A percentile compares a stretch with the other conserved stretches of the same genome.
These are phyloP conservation scores for Cryomyces minteri DNA, from an alignment of 495 filamentous ascomycete species.

Conservation along the genomic window DNA sequence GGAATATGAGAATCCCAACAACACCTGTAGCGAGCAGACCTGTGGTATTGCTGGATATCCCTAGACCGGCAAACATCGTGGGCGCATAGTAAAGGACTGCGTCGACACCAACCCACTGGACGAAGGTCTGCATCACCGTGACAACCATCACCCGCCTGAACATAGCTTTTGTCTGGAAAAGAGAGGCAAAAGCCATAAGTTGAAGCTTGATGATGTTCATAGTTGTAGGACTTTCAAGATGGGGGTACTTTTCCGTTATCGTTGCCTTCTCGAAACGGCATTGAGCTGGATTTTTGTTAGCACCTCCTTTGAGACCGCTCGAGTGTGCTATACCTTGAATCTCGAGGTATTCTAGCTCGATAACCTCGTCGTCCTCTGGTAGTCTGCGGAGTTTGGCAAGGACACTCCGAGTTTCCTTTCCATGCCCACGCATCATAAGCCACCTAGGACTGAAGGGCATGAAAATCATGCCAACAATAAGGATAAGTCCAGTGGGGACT, in stretches of 20 bases:
- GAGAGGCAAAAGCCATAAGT: conserved; percentile 49
- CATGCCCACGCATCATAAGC: conserved; percentile 55
- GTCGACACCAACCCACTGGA: conserved; percentile 61
- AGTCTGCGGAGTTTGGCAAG: conserved; percentile 48
- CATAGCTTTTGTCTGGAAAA: conserved; percentile 58
- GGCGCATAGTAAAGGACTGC: conserved; percentile 60
- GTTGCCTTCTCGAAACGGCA: conserved; percentile 64
- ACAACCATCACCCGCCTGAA: conserved; percentile 55
- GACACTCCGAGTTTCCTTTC: conserved; percentile 49
- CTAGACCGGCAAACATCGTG: conserved; percentile 52
- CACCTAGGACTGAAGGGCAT: conserved; percentile 72
- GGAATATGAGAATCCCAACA: conserved; percentile 53
- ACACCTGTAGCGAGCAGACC: conserved; percentile 65
- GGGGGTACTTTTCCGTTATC: conserved; percentile 50
- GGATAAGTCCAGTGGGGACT: conserved; percentile 17
- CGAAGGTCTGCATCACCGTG: conserved; percentile 44
- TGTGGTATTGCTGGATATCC: conserved; percentile 39
- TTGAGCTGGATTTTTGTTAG: no score
- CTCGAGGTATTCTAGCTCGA: conserved; percentile 63
- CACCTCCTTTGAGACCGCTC: no score
- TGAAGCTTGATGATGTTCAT: conserved; percentile 49
- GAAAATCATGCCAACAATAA: conserved; percentile 50
- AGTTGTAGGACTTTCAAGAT: conserved; percentile 37
- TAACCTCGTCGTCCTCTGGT: conserved; percentile 37
- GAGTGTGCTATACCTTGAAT: no score